Evolutionary conservation across 2,329 filamentous ascomycete species (phyloP).

Genomic region (Trichoderma pleuroti): DNA sequence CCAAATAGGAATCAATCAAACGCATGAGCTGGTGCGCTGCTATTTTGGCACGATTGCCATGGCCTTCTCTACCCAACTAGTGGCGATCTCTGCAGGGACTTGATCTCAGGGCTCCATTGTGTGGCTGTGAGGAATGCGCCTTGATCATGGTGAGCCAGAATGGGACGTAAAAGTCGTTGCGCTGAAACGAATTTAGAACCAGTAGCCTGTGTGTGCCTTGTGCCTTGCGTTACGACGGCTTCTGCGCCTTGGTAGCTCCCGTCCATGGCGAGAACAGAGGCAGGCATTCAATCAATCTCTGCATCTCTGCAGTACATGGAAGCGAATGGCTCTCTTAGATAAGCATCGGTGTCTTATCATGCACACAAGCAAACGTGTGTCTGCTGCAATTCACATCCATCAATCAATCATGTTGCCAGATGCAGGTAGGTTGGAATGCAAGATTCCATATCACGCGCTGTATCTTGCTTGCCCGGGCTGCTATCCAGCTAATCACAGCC

Average conservation of each 20-base stretch:
- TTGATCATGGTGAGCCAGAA: neutral
- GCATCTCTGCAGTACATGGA: neutral
- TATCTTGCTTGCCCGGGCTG: neutral
- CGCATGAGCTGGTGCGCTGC: neutral
- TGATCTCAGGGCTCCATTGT: neutral
- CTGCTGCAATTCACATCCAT: neutral
- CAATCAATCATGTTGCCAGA: neutral
- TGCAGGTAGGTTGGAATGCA: neutral
- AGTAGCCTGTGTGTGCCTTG: neutral
- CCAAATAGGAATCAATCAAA: neutral
- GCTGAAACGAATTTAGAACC: neutral
- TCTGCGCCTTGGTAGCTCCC: neutral
- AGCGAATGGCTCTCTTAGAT: neutral
- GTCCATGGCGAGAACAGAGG: neutral
- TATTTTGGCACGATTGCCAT: neutral
- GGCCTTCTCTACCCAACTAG: neutral
- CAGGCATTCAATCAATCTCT: neutral
- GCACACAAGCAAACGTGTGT: neutral
- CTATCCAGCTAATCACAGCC: conserved; percentile 2
- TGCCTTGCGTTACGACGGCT: neutral
- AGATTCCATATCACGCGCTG: neutral
- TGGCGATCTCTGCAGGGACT: neutral
- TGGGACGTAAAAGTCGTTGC: neutral
- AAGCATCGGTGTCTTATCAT: neutral
- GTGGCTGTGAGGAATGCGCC: neutral